Evolutionary conservation across 1,139 yeast genomes (phyloP), one percentile per base, ranked within the genome.

Genomic region (Taphrina populina): DNA sequence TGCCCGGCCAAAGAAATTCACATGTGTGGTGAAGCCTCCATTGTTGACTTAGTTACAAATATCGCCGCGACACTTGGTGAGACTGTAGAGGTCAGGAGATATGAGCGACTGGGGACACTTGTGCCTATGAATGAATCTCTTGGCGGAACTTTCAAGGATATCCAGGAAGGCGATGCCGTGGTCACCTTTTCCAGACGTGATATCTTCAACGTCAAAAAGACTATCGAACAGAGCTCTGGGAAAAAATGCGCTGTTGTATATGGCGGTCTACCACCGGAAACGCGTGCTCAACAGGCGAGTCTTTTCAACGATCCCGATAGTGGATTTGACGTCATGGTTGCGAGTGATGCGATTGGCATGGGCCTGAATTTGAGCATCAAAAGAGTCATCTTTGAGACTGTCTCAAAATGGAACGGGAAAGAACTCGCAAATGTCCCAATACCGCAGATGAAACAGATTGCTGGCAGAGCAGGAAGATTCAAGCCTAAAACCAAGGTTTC

Each of bases 311-410:
- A 68, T 46, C 71, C 72, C 0, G 71, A 68, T 20, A 94, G 94
- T 2, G 77, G 78, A 43, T 84, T 81, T 61, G 94, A 90, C 64
- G 77, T 85, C 20, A 72, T 92, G 44, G 87, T 92, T 2, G 97
- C 98, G 0, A 86, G 96, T 0, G 98, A 92, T 72, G 99, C 99
- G 0, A 81, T 92, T 58, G 98, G 98, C 1, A 92, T 92, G 97
- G 99, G 99, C 0, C 75, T 92, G 54, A 92, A 92, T 65, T 74
- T 92, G 64, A 47, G 57, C 23, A 88, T 92, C 62, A 81, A 82
- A 60, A 73, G 98, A 58, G 79, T 92, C 13, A 78, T 92, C 1
- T 90, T 92, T 65, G 79, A 84, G 26, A 76, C 83, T 0, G 73
- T 79, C 21, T 69, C 68, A 52, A 94, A 92, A 69, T 92, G 78